These are phyloP conservation scores for Pedinophyceae sp. DNA, from an alignment of 139 green algal species.

Conservation along the genomic window DNA sequence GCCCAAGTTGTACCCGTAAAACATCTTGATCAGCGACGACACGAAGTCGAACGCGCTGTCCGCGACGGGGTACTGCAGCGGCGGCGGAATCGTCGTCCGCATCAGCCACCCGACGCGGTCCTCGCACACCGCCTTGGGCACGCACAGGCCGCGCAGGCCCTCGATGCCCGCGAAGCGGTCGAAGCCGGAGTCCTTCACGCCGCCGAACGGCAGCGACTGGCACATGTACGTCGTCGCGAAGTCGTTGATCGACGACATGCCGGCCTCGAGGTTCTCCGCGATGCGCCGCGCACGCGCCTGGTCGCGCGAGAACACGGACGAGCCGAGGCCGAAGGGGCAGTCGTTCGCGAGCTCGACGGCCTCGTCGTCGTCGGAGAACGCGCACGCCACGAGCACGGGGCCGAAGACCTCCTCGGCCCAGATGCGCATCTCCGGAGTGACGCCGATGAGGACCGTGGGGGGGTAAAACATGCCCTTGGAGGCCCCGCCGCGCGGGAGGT, in stretches of 20 bases:
- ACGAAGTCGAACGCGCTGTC: not conserved
- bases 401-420: conserved; percentile 93
- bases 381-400: conserved; percentile 34
- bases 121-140: conserved; percentile 64
- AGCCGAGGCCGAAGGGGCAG: conserved; percentile 87
- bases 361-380: conserved; percentile 66
- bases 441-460: conserved; percentile 68
- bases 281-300: conserved; percentile 37
- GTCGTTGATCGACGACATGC: conserved; percentile 92
- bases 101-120: conserved; percentile 65
- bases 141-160: conserved; percentile 76
- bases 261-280: conserved; percentile 44
- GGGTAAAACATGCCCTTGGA: conserved; percentile 76
- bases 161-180: conserved; percentile 88
- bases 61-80: conserved; percentile 59
- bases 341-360: conserved; percentile 84
- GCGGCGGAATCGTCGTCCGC: conserved; percentile 69
- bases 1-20: not conserved
- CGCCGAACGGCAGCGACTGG: conserved; percentile 85
- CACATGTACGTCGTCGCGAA: conserved; percentile 94
- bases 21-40: not conserved
- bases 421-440: conserved; percentile 70
- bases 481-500: conserved; percentile 12
- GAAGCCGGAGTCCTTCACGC: conserved; percentile 90
- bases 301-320: conserved; percentile 60